These are phyloP conservation scores for Myxozyma melibiosi DNA, from an alignment of 805 yeast genomes.

Conservation along the genomic window DNA sequence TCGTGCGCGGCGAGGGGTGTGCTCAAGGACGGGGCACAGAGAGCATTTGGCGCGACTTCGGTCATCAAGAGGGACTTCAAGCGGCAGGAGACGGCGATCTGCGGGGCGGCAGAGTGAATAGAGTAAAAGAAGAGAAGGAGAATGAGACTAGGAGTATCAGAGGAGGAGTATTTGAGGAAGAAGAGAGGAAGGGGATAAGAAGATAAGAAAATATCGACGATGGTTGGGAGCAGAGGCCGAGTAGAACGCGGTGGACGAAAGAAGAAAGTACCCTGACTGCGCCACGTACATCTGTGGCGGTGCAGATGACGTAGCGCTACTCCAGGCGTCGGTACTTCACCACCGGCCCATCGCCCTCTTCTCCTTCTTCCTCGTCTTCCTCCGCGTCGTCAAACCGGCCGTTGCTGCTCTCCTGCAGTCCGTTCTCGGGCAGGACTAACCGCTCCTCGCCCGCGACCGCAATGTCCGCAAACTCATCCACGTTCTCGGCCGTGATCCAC, in stretches of 20 bases:
- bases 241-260: too few species aligned
- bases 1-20: not conserved
- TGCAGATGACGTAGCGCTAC: not conserved
- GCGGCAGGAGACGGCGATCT: not conserved
- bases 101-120: not conserved
- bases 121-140: not conserved
- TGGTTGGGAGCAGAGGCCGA: too few species aligned
- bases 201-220: too few species aligned
- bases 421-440: not conserved
- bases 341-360: not conserved
- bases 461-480: conserved; percentile 24
- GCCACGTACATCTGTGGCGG: too few species aligned
- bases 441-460: conserved; percentile 22
- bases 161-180: too few species aligned
- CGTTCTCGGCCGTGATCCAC: conserved; percentile 33
- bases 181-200: too few species aligned
- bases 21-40: conserved; percentile 30
- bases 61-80: conserved; percentile 23
- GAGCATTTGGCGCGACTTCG: conserved; percentile 29
- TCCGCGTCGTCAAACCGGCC: conserved; percentile 18
- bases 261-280: too few species aligned
- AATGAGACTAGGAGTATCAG: not conserved
- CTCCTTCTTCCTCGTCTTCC: conserved; percentile 1
- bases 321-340: conserved; percentile 12
- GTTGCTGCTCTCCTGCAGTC: not conserved